A percentile compares a stretch with the other conserved stretches of the same genome.
phyloP scores from a whole-genome alignment of 2,329 filamentous ascomycete species.

The Botrytis cinerea region DNA sequence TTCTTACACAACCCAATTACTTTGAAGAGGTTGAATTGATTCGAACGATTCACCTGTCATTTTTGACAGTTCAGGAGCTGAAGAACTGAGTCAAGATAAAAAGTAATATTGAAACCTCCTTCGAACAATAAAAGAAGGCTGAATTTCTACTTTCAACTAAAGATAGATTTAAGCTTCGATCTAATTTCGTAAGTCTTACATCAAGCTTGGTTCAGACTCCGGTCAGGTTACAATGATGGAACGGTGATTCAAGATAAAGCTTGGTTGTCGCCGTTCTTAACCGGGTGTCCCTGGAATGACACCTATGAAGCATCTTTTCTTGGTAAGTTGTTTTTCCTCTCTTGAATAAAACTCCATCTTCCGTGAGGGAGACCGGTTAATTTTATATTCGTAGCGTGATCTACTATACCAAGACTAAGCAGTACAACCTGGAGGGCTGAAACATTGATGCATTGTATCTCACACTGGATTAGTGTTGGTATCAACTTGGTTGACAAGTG shows the following conservation, averaged over 20 bases:
- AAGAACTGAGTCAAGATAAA: not conserved
- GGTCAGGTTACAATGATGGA: not conserved
- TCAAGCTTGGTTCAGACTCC: not conserved
- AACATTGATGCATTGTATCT: not conserved
- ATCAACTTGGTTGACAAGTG: too few species aligned
- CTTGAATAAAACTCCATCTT: not conserved
- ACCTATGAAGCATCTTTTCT: not conserved
- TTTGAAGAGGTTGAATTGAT: not conserved
- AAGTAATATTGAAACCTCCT: not conserved
- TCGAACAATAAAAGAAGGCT: not conserved
- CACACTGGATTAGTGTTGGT: too few species aligned
- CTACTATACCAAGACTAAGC: not conserved
- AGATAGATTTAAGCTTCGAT: not conserved
- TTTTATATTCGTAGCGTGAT: not conserved
- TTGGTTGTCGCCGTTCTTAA: not conserved
- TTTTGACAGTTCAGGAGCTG: not conserved
- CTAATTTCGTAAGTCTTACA: not conserved
- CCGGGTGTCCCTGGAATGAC: not conserved
- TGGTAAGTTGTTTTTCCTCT: not conserved
- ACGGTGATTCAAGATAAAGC: not conserved
- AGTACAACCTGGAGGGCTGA: not conserved
- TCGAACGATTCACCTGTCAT: not conserved
- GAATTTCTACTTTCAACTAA: not conserved
- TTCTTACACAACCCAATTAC: not conserved
- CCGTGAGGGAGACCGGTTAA: not conserved